Conservation (phyloP, 176 grass and related monocot genomes). For the Melocanna baccifera region DNA sequence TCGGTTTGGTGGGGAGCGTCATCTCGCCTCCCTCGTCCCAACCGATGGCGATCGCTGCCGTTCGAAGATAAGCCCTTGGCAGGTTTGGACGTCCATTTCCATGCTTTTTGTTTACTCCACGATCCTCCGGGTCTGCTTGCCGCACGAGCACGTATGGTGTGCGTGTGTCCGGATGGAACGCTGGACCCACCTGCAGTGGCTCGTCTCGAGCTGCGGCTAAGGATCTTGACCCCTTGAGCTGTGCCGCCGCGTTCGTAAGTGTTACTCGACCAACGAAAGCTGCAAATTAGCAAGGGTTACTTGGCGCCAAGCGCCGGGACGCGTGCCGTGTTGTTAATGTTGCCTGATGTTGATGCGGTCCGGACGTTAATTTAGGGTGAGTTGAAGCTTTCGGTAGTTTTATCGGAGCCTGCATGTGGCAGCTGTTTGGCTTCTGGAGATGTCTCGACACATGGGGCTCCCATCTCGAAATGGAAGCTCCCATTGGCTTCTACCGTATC, state of each 20-base stretch:
- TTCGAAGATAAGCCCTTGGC: conserved; percentile 23
- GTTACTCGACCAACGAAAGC: background rate
- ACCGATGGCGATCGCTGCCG: background rate
- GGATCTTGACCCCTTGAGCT: background rate
- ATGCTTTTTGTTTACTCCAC: background rate
- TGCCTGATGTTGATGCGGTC: background rate
- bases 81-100: conserved; percentile 16
- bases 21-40: conserved; percentile 15
- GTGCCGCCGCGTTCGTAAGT: too few relatives aligned
- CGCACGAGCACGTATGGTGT: background rate
- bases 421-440: background rate
- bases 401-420: background rate
- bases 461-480: background rate
- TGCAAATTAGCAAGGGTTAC: background rate
- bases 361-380: background rate
- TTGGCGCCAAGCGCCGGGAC: background rate
- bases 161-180: background rate
- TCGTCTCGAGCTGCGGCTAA: background rate
- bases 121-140: conserved; percentile 3
- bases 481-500: background rate
- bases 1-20: background rate
- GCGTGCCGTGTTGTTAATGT: conserved; percentile 9
- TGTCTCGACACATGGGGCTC: background rate
- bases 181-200: background rate
- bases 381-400: background rate